A percentile compares a stretch with the other conserved stretches of the same genome.
phyloP scores from a whole-genome alignment of 768 basidiomycete genomes.

The Calocybe gangraenosa region DNA sequence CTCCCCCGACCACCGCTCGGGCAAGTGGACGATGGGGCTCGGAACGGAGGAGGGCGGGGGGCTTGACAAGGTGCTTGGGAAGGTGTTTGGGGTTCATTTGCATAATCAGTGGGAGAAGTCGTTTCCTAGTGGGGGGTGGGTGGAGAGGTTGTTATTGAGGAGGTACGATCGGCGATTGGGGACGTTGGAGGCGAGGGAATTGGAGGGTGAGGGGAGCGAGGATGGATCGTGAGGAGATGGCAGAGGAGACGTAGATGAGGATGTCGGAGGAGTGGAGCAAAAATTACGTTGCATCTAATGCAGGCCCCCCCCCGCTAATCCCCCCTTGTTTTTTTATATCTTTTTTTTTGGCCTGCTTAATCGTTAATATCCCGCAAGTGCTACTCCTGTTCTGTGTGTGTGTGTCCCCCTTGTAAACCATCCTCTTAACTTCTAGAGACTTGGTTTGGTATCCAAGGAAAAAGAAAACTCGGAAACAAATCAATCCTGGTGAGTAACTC shows the following conservation, averaged over 20 bases:
- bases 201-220: background rate
- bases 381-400: no score
- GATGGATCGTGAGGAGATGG: no score
- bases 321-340: constrained; percentile 10
- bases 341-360: background rate
- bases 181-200: constrained; percentile 2
- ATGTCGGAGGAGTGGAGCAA: background rate
- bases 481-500: no score
- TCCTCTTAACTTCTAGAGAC: no score
- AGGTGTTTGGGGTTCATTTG: constrained; percentile 85
- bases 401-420: no score
- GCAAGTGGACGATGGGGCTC: constrained; percentile 66
- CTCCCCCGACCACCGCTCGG: constrained; percentile 43
- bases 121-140: constrained; percentile 84
- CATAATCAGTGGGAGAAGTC: constrained; percentile 95
- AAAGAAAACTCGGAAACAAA: no score
- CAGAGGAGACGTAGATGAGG: no score
- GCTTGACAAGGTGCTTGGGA: constrained; percentile 56
- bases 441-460: no score
- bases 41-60: constrained; percentile 58
- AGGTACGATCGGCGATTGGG: constrained; percentile 47
- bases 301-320: constrained; percentile 8
- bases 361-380: no score
- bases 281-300: constrained; percentile 9
- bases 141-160: constrained; percentile 70